phyloP scores from a whole-genome alignment of 208 protist species.

The Polymyxa betae region DNA sequence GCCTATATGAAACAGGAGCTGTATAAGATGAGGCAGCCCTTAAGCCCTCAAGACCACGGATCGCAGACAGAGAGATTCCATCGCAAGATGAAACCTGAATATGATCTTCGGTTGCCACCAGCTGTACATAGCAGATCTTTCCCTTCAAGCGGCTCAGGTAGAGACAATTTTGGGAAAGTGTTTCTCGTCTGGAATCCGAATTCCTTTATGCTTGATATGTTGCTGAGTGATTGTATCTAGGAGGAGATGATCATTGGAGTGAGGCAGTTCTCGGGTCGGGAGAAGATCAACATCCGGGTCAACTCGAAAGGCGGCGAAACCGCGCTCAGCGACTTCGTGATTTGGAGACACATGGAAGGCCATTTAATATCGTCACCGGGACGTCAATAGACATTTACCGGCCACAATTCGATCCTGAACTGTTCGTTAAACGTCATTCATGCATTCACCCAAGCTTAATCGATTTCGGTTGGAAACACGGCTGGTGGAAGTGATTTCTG shows the following conservation, averaged over 20 bases:
- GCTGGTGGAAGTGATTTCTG: not conserved
- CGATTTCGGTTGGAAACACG: not conserved
- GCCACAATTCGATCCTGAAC: not conserved
- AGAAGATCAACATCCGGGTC: not conserved
- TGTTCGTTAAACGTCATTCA: not conserved
- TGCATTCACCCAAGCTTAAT: not conserved
- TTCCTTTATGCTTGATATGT: too few species aligned
- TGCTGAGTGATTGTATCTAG: too few species aligned
- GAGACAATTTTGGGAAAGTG: not conserved
- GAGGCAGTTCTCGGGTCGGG: not conserved
- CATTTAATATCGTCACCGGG: not conserved
- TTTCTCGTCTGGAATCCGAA: too few species aligned
- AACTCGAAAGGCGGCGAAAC: not conserved
- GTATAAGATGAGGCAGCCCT: not conserved
- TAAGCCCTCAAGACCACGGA: too few species aligned
- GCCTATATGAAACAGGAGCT: conserved; percentile 20
- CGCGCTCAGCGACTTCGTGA: not conserved
- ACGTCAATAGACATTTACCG: not conserved
- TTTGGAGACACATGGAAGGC: not conserved
- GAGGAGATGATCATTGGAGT: not conserved
- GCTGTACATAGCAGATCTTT: not conserved
- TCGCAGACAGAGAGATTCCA: not conserved
- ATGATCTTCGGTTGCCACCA: not conserved
- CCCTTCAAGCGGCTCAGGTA: not conserved
- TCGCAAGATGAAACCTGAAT: not conserved